These are phyloP conservation scores for Piper betle DNA, from an alignment of 164 flowering plant species.

Conservation along the genomic window DNA sequence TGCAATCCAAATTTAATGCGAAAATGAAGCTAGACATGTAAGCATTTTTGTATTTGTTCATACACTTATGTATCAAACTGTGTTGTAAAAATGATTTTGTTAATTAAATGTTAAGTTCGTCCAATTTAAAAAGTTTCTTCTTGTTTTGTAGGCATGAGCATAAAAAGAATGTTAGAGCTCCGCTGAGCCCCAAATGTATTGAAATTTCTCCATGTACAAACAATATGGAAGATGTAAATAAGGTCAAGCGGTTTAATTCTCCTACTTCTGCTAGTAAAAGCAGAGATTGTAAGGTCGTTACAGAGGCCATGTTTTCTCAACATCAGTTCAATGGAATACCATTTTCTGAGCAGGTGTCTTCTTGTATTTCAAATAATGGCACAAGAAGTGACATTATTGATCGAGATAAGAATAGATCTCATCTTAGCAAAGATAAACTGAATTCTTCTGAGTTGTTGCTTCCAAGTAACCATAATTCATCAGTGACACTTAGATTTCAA, in stretches of 20 bases:
- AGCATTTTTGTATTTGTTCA: slow-evolving; percentile 10
- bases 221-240: slow-evolving; percentile 20
- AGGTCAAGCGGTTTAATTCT: slow-evolving; percentile 11
- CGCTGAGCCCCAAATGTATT: slow-evolving; percentile 12
- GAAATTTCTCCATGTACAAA: slow-evolving; percentile 10
- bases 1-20: slow-evolving; percentile 15
- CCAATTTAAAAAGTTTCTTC: slow-evolving; percentile 1
- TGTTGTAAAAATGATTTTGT: neutral
- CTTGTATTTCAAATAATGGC: slow-evolving; percentile 24
- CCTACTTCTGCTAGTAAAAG: slow-evolving; percentile 14
- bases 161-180: slow-evolving; percentile 16
- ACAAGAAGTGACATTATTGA: slow-evolving; percentile 25
- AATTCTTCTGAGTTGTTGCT: slow-evolving; percentile 14
- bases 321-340: slow-evolving; percentile 19
- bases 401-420: slow-evolving; percentile 15
- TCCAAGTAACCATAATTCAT: slow-evolving; percentile 17
- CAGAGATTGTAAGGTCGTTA: slow-evolving; percentile 20
- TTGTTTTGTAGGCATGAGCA: slow-evolving; percentile 23
- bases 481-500: slow-evolving; percentile 17
- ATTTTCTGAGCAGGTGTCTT: slow-evolving; percentile 22
- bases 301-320: slow-evolving; percentile 20
- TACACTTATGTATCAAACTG: neutral
- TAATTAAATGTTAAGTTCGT: no score
- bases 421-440: slow-evolving; percentile 15
- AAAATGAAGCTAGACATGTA: slow-evolving; percentile 24